Evolutionary conservation across 768 basidiomycete species (phyloP).

Genomic region (Infundibulicybe gibba): DNA sequence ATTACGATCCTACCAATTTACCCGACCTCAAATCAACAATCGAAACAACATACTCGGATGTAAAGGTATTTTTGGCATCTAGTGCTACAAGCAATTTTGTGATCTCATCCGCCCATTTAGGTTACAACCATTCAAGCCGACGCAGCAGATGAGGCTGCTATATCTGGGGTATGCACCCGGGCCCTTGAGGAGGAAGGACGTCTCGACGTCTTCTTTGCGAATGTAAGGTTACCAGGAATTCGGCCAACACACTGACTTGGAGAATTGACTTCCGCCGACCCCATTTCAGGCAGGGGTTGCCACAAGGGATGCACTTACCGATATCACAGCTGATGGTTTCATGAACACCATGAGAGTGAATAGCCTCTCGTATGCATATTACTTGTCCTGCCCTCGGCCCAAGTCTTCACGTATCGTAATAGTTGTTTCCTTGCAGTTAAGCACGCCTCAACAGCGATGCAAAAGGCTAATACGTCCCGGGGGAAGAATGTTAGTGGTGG

Average conservation of each 20-base stretch:
- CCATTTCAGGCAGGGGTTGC: conserved; percentile 62
- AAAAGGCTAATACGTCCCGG: conserved; percentile 54
- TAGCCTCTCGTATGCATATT: conserved; percentile 40
- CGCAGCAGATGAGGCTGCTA: conserved; percentile 73
- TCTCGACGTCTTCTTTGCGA: conserved; percentile 94
- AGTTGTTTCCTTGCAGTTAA: conserved; percentile 92
- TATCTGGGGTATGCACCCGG: conserved; percentile 64
- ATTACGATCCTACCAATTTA: conserved; percentile 62
- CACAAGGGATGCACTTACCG: conserved; percentile 36
- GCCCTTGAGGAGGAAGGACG: conserved; percentile 80
- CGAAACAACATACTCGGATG: conserved; percentile 63
- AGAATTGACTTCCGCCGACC: not conserved
- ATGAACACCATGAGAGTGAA: conserved; percentile 81
- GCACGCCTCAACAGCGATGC: conserved; percentile 81
- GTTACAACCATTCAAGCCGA: conserved; percentile 78
- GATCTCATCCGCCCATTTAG: conserved; percentile 34
- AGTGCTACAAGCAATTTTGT: not conserved
- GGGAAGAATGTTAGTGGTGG: conserved; percentile 72
- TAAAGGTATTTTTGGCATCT: conserved; percentile 53
- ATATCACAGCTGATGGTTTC: conserved; percentile 62
- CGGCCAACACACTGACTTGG: not conserved
- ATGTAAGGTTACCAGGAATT: conserved; percentile 48
- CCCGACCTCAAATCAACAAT: conserved; percentile 71
- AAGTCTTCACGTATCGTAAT: not conserved
- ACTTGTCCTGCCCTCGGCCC: not conserved